phyloP scores from a whole-genome alignment of 148 eudicot species.

The Fagopyrum tataricum region DNA sequence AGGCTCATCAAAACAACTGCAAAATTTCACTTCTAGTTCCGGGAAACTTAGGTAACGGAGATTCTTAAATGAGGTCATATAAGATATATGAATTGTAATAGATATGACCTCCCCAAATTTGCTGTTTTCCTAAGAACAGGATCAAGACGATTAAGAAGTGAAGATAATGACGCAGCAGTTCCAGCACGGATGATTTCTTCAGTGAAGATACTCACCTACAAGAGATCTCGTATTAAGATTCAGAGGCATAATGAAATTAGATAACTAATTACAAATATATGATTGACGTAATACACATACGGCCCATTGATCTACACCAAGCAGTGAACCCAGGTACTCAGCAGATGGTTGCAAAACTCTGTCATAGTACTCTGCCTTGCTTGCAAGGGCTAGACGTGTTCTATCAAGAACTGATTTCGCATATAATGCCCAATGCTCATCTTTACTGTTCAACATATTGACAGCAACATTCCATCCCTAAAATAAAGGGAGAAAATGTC shows the following conservation, averaged over 20 bases:
- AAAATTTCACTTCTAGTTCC: background rate
- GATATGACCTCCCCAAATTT: conserved; percentile 75
- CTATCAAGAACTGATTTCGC: conserved; percentile 98
- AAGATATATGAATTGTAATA: background rate
- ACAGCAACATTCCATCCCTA: conserved; percentile 87
- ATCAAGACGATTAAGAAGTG: conserved; percentile 91
- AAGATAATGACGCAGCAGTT: conserved; percentile 90
- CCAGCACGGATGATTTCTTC: conserved; percentile 98
- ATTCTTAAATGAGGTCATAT: background rate
- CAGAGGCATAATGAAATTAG: conserved; percentile 14
- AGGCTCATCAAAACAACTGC: background rate
- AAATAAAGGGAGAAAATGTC: conserved; percentile 12
- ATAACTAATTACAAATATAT: conserved; percentile 1
- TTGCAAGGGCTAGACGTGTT: conserved; percentile 79
- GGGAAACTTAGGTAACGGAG: background rate
- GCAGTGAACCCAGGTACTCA: conserved; percentile 82
- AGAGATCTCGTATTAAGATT: background rate
- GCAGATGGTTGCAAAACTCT: conserved; percentile 90
- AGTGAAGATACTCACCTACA: conserved; percentile 86
- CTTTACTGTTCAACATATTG: conserved; percentile 53
- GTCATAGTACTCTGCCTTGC: conserved; percentile 85
- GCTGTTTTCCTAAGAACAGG: conserved; percentile 90
- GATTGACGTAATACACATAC: conserved; percentile 37
- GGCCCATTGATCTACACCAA: conserved; percentile 90
- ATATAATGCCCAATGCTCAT: conserved; percentile 75